Conservation (phyloP, 2,329 filamentous ascomycete genomes). For the Cladosporium austrohemisphaericum region DNA sequence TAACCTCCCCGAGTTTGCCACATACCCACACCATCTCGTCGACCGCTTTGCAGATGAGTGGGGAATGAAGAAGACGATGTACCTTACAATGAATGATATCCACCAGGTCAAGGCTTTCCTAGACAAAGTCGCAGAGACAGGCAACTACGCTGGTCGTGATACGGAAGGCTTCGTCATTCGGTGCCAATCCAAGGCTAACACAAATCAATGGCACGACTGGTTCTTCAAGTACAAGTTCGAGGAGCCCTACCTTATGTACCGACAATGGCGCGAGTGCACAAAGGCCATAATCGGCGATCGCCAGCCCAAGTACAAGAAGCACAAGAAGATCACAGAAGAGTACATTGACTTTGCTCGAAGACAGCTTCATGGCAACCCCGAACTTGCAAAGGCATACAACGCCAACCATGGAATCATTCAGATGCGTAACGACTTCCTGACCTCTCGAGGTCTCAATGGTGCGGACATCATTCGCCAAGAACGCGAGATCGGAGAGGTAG, state of each 20-base stretch:
- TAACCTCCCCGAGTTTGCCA: constrained; percentile 88
- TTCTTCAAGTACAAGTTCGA: constrained; percentile 99
- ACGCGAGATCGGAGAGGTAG: constrained; percentile 50
- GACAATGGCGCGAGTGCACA: constrained; percentile 96
- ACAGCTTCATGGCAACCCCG: constrained; percentile 65
- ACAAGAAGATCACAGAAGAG: constrained; percentile 82
- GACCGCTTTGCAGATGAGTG: constrained; percentile 86
- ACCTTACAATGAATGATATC: constrained; percentile 72
- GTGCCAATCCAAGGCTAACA: constrained; percentile 60
- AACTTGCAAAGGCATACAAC: constrained; percentile 68
- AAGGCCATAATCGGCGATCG: constrained; percentile 78
- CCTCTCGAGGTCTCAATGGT: constrained; percentile 77
- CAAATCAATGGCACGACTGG: constrained; percentile 72
- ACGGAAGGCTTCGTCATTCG: constrained; percentile 96
- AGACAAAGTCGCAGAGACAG: constrained; percentile 79
- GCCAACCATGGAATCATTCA: constrained; percentile 93
- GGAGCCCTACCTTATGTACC: constrained; percentile 97
- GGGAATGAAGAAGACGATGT: constrained; percentile 88
- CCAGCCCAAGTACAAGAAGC: constrained; percentile 76
- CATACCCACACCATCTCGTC: constrained; percentile 77
- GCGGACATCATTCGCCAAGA: constrained; percentile 81
- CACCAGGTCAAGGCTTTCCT: constrained; percentile 73
- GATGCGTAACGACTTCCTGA: constrained; percentile 82
- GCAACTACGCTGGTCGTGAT: constrained; percentile 83
- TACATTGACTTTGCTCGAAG: constrained; percentile 79